Base-by-base conservation (phyloP, 371 early-diverging fungal species). In the Fennellomyces sp. region DNA sequence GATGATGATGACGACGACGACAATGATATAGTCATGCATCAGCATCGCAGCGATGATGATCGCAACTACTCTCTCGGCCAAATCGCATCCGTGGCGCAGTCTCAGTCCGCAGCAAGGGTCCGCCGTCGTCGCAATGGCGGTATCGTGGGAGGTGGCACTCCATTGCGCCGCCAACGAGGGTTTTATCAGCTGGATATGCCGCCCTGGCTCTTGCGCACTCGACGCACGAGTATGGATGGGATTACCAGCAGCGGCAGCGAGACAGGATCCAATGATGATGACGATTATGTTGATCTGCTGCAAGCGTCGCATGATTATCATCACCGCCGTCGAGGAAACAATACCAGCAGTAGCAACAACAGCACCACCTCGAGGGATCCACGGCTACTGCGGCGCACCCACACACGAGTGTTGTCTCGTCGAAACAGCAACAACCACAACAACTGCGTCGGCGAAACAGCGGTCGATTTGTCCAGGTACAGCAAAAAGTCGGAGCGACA, bases 391-490 rank as follows among this genome's bases (percentile, higher is more conserved):
- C 15, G 51, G 29, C 26, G 51, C 26, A 12, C 51, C n/a, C 51
- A 17, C 5, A 28, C 31, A 28, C 10, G 31, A 31, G 6, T 31
- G 17, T 36, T 8, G 36, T 15, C 36, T 36, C 36, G 51, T n/a
- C 26, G 30, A 28, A 28, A 2, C 11, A 10, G 3, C 17, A 28
- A 28, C 28, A 31, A 30, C 23, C 13, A 50, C 12, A 28, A 50
- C 4, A 11, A 52, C 13, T 51, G 50, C 28, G 29, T 51, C 17
- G 39, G 35, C 15, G 60, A 59, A 28, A 51, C n/a, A 17, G 60
- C 60, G 15, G 52, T 52, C 25, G 60, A 59, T 59, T 41, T 58
- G 36, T 25, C 45, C 25, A 45, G 45, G 5, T 45, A 45, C 12
- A 29, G 28, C 35, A 30, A 39, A 26, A 26, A 26, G 19, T 52